Percentiles rank a stretch among this genome's conserved stretches.
These are phyloP conservation scores for Cyclotella baltica DNA, from an alignment of 108 stramenopile species.

Conservation along the genomic window DNA sequence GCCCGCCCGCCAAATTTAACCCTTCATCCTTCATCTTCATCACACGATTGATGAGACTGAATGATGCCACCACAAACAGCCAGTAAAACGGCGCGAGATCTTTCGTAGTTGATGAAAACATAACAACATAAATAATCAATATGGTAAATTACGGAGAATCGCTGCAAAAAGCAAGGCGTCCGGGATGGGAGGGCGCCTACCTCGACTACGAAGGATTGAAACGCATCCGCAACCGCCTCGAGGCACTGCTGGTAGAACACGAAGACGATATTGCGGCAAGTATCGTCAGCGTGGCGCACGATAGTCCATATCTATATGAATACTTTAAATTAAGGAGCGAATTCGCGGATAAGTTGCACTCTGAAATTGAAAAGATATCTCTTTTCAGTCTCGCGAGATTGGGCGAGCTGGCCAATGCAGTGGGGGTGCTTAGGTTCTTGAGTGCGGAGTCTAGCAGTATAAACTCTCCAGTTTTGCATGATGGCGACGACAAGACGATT, in stretches of 20 bases:
- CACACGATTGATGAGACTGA: no score
- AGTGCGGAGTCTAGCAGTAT: constrained; percentile 26
- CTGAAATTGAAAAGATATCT: constrained; percentile 85
- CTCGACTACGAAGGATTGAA: constrained; percentile 85
- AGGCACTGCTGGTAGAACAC: constrained; percentile 18
- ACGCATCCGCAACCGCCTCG: constrained; percentile 65
- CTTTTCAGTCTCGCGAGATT: constrained; percentile 70
- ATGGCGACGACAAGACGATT: not conserved
- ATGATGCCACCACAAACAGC: not conserved
- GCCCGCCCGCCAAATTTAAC: no score
- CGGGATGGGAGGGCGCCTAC: constrained; percentile 84
- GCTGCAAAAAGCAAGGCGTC: constrained; percentile 67
- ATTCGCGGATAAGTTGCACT: constrained; percentile 72
- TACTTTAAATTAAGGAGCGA: constrained; percentile 59
- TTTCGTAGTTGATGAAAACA: no score
- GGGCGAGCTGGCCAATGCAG: constrained; percentile 85
- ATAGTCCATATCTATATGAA: constrained; percentile 5
- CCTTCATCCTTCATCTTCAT: no score
- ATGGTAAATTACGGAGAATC: constrained; percentile 86
- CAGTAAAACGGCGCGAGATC: no score
- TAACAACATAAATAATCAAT: not conserved
- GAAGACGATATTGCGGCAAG: constrained; percentile 20
- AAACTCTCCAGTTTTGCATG: constrained; percentile 23
- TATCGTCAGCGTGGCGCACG: constrained; percentile 16
- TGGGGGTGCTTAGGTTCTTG: constrained; percentile 74